Percentiles rank a stretch among this genome's conserved stretches.
These are phyloP conservation scores for Yarrowia sp. DNA, from an alignment of 805 yeast genomes.

Conservation along the genomic window DNA sequence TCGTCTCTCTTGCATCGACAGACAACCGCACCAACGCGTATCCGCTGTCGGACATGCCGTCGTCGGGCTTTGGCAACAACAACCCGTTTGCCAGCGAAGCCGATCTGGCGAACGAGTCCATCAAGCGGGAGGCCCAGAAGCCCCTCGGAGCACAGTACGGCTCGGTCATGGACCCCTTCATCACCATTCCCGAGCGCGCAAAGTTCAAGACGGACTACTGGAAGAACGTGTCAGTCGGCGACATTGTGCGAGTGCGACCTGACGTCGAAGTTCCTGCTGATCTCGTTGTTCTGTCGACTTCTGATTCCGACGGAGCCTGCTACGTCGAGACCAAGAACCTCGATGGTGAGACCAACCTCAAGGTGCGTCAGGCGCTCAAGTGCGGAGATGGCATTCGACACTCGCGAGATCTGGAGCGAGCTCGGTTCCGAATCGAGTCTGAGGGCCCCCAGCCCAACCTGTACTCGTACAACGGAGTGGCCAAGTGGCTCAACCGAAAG, in stretches of 20 bases:
- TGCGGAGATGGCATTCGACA: constrained; percentile 60
- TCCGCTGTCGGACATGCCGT: constrained; percentile 20
- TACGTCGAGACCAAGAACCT: constrained; percentile 69
- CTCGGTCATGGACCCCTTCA: constrained; percentile 34
- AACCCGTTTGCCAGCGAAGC: constrained; percentile 19
- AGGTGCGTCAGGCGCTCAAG: constrained; percentile 55
- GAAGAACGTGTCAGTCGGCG: constrained; percentile 79
- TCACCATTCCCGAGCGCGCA: constrained; percentile 39
- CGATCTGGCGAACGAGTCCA: constrained; percentile 13
- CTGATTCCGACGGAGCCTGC: constrained; percentile 69
- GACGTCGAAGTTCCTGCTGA: constrained; percentile 83
- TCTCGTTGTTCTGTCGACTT: constrained; percentile 62
- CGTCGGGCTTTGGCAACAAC: constrained; percentile 9
- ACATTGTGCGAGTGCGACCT: constrained; percentile 61
- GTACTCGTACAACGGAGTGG: constrained; percentile 64
- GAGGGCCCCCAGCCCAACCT: constrained; percentile 66
- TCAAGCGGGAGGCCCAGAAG: constrained; percentile 21
- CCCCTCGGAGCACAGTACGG: constrained; percentile 13
- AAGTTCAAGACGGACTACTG: constrained; percentile 56
- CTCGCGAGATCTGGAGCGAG: constrained; percentile 56
- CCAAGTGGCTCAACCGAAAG: constrained; percentile 47
- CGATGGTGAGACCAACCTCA: constrained; percentile 78
- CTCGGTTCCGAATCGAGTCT: constrained; percentile 61
- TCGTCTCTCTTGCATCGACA: constrained; percentile 29
- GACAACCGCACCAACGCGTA: not conserved